Conservation (phyloP, 2,329 filamentous ascomycete species). For the Exutisphaerella laricina region DNA sequence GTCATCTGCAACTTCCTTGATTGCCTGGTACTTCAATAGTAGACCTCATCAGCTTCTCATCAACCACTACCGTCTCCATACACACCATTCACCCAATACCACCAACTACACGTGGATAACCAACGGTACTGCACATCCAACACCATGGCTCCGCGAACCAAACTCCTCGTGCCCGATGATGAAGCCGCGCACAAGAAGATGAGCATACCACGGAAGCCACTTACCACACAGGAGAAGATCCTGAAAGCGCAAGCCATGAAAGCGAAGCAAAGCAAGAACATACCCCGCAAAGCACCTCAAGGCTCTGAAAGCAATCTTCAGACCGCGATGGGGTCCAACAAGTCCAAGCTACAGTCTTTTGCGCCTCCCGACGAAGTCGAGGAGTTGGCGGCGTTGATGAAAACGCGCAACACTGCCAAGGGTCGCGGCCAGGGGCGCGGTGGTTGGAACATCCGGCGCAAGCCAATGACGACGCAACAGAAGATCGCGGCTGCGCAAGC, state of each 20-base stretch:
- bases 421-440: background rate
- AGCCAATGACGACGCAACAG: conserved; percentile 3
- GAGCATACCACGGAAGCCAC: conserved; percentile 4
- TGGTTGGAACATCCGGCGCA: background rate
- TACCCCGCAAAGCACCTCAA: background rate
- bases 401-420: background rate
- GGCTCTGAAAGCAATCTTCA: background rate
- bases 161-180: background rate
- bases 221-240: conserved; percentile 12
- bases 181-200: background rate
- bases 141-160: background rate
- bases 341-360: background rate
- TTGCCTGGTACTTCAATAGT: too few relatives aligned
- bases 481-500: conserved; percentile 4
- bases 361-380: background rate
- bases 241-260: conserved; percentile 7
- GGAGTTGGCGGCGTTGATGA: background rate
- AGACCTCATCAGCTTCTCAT: background rate
- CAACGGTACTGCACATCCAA: background rate
- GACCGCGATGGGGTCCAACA: background rate
- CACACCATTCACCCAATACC: background rate
- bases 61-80: background rate
- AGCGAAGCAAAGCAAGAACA: conserved; percentile 1
- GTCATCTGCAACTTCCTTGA: too few relatives aligned
- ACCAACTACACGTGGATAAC: too few relatives aligned